phyloP scores from a whole-genome alignment of 2,329 filamentous ascomycete species.

The Curvularia verruculosa region DNA sequence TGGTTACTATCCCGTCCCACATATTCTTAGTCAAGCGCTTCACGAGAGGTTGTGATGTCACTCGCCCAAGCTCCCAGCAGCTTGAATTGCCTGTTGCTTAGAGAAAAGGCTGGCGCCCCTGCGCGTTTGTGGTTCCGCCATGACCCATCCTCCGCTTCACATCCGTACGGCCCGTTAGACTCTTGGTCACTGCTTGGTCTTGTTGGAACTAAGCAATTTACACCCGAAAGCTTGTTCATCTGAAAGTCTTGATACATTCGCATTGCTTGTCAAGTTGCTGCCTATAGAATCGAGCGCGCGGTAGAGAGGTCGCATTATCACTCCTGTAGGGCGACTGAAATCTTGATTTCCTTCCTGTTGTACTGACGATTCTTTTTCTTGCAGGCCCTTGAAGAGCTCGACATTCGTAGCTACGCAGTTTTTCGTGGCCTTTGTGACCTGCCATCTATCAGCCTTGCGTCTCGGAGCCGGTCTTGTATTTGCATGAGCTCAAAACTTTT shows the following conservation, averaged over 20 bases:
- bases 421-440: too few species aligned
- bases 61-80: neutral
- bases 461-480: neutral
- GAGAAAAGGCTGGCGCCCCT: neutral
- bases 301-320: neutral
- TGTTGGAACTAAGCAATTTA: neutral
- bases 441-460: neutral
- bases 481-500: neutral
- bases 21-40: slow-evolving; percentile 6
- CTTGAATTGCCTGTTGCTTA: neutral
- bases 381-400: neutral
- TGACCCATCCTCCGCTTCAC: neutral
- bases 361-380: neutral
- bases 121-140: neutral
- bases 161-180: neutral
- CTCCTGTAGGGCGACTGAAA: neutral
- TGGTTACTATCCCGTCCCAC: neutral
- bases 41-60: slow-evolving; percentile 12
- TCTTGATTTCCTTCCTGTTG: neutral
- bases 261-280: neutral
- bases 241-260: neutral
- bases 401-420: too few species aligned
- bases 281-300: neutral
- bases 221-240: neutral
- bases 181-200: neutral